A percentile compares a stretch with the other conserved stretches of the same genome.
phyloP scores from a whole-genome alignment of 331 rosid genomes.

The Cydonia oblonga region DNA sequence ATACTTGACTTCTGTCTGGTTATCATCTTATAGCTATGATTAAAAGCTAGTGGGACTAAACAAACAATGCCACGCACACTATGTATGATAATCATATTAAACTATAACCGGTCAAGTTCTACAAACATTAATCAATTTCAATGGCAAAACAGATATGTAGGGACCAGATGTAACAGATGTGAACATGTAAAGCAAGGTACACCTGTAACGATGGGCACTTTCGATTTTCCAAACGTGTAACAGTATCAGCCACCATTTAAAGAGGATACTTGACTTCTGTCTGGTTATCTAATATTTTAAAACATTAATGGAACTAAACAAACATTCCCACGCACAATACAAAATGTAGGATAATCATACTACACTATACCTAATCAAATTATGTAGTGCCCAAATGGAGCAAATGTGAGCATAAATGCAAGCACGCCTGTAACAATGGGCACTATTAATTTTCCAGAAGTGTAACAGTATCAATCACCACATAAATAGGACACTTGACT shows the following conservation, averaged over 20 bases:
- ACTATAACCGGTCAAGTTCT: not conserved
- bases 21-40: not conserved
- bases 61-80: not conserved
- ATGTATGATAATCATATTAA: not conserved
- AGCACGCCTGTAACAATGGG: conserved; percentile 46
- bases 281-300: conserved; percentile 20
- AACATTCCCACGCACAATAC: not conserved
- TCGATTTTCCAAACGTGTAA: conserved; percentile 7
- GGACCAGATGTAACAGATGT: conserved; percentile 18
- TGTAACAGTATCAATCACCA: conserved; percentile 50
- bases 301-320: not conserved
- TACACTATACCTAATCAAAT: not conserved
- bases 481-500: conserved; percentile 48
- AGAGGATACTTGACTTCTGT: conserved; percentile 33
- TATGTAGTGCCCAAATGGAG: conserved; percentile 49
- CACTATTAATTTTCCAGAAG: conserved; percentile 51
- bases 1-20: conserved; percentile 12
- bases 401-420: conserved; percentile 42
- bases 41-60: not conserved
- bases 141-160: not conserved
- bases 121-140: not conserved
- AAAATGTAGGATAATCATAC: not conserved
- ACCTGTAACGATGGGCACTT: conserved; percentile 15
- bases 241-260: conserved; percentile 1
- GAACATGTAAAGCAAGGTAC: conserved; percentile 6